Base-by-base conservation (phyloP, 2,329 filamentous ascomycete genomes). In the Tolypocladium pustulatum region DNA sequence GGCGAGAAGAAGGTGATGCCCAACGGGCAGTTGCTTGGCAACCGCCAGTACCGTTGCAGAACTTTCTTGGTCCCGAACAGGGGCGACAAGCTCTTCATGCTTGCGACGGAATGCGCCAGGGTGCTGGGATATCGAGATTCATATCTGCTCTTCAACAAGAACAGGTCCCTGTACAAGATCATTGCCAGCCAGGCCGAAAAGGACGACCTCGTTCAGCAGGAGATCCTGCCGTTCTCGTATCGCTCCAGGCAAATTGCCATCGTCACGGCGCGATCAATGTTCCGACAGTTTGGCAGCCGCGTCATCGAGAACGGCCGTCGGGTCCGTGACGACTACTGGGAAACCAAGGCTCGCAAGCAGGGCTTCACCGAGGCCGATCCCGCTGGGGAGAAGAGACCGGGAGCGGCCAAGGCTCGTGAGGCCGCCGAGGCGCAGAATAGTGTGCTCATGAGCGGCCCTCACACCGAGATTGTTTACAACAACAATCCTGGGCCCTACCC, bases 131-230 rank as follows among this genome's bases (percentile, higher is more conserved):
- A 99, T 72, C 84, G 94, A 61, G 94, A 99, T 73, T 97, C 92
- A n/a, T 99, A 99, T 72, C 80, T 99, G 40, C 78, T 99, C 20
- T 99, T 99, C 79, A 97, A 97, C 81, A 97, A 97, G 77, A 97
- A 99, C 73, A 83, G 93, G 64, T 97, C 94, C 2, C 79, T 99
- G 10, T 96, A 84, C 80, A 99, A 99, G 76, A 99, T 99, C 69
- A 99, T 99, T 67, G 93, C 93, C 59, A 95, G 89, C 62, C 93
- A 97, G 71, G 80, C 88, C 34, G 94, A 99, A 72, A 99, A 99
- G 79, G 94, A 99, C 72, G 91, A 97, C 68, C 80, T 99, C 20
- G 96, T 99, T 55, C 81, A 87, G 63, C 92, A 97, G 76, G 94
- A 97, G 68, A 95, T 97, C 59, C 78, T 99, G 25, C 94, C 94